phyloP scores from a whole-genome alignment of 2,329 filamentous ascomycete species.

The Escovopsis sp. region DNA sequence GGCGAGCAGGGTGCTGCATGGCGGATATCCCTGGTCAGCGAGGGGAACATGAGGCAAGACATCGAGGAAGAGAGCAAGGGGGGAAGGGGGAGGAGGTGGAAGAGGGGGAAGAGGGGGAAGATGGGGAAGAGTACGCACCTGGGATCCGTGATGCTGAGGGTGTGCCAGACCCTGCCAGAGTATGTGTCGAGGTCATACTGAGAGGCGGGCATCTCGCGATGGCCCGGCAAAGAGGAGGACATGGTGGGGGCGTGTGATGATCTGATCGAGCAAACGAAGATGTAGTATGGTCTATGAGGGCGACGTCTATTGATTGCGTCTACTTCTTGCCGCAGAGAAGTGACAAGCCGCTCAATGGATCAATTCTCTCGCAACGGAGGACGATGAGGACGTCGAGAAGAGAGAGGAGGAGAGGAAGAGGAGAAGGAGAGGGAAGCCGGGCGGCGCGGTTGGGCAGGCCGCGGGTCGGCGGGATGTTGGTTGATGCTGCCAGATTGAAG shows the following conservation, averaged over 20 bases:
- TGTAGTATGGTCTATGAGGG: neutral
- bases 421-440: neutral
- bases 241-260: slow-evolving; percentile 20
- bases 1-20: slow-evolving; percentile 79
- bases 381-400: too few relatives aligned
- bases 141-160: slow-evolving; percentile 80
- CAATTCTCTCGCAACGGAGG: too few relatives aligned
- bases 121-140: slow-evolving; percentile 66
- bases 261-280: slow-evolving; percentile 2
- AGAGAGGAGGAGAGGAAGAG: too few relatives aligned
- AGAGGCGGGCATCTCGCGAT: slow-evolving; percentile 74
- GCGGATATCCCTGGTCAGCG: too few relatives aligned
- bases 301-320: too few relatives aligned
- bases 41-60: neutral
- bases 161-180: slow-evolving; percentile 85
- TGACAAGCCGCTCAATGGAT: too few relatives aligned
- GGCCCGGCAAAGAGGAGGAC: slow-evolving; percentile 50
- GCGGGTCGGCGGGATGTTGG: too few relatives aligned
- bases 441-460: neutral
- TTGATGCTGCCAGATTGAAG: too few relatives aligned
- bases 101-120: too few relatives aligned
- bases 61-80: too few relatives aligned
- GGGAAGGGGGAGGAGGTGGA: too few relatives aligned
- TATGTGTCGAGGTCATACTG: slow-evolving; percentile 89
- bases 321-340: too few relatives aligned